Conservation (phyloP, 73 alveolate species). For the Halteria grandinella region DNA sequence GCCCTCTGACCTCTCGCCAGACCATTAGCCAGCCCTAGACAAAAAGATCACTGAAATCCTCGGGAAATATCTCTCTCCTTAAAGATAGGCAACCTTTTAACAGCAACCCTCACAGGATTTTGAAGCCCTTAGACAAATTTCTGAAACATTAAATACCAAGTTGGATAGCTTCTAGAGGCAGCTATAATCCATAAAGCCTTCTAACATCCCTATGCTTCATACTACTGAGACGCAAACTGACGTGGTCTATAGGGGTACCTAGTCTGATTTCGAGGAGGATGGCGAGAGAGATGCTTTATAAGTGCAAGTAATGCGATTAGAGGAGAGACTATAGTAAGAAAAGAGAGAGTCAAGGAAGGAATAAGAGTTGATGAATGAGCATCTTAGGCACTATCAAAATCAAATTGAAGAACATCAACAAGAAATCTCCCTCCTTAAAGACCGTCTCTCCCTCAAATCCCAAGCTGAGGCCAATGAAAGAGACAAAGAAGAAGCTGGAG, state of each 20-base stretch:
- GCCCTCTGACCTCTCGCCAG: no score
- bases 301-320: background rate
- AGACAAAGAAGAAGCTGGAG: background rate
- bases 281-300: background rate
- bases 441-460: background rate
- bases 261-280: background rate
- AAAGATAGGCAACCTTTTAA: background rate
- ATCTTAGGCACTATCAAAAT: no score
- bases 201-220: no score
- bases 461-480: background rate
- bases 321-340: background rate
- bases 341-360: background rate
- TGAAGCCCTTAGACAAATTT: background rate
- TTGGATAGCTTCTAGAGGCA: background rate
- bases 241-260: background rate
- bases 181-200: background rate
- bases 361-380: background rate
- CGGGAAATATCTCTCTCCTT: background rate
- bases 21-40: background rate
- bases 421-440: background rate
- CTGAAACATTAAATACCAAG: background rate
- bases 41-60: background rate
- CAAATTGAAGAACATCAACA: background rate
- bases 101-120: background rate
- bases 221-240: no score